Evolutionary conservation across 768 basidiomycete species (phyloP).

Genomic region (Russula foetens): DNA sequence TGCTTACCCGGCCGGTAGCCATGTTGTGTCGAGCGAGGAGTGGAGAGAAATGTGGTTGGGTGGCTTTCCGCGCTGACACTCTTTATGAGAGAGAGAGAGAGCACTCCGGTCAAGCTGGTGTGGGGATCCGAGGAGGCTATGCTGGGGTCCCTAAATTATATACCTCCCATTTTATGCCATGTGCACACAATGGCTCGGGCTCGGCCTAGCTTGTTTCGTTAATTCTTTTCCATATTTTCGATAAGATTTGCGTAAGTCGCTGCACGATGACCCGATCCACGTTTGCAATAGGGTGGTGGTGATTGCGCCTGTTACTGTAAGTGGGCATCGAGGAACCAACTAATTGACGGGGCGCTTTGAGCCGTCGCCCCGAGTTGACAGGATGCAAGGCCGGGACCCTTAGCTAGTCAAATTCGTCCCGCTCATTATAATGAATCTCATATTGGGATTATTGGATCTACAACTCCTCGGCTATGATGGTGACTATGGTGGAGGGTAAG

Average conservation of each 20-base stretch:
- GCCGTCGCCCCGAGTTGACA: background rate
- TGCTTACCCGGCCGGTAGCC: constrained; percentile 23
- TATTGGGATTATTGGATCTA: background rate
- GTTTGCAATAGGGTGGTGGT: background rate
- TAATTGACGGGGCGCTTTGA: background rate
- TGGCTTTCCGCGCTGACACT: background rate
- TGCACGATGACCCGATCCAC: background rate
- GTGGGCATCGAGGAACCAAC: background rate
- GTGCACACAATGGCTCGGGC: background rate
- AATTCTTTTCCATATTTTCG: background rate
- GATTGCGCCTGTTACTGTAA: constrained; percentile 2
- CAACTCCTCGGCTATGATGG: background rate
- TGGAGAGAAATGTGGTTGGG: background rate
- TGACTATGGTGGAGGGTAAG: background rate
- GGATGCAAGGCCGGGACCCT: background rate
- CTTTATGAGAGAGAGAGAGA: background rate
- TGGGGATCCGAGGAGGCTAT: background rate
- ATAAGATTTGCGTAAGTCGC: background rate
- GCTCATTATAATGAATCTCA: background rate
- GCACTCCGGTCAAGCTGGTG: background rate
- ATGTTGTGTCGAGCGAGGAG: background rate
- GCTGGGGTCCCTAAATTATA: background rate
- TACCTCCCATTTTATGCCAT: background rate
- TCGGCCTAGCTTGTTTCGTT: background rate
- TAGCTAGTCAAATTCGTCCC: background rate